Evolutionary conservation across 2,329 filamentous ascomycete genomes (phyloP).

Genomic region (Curvularia eragrostidis): DNA sequence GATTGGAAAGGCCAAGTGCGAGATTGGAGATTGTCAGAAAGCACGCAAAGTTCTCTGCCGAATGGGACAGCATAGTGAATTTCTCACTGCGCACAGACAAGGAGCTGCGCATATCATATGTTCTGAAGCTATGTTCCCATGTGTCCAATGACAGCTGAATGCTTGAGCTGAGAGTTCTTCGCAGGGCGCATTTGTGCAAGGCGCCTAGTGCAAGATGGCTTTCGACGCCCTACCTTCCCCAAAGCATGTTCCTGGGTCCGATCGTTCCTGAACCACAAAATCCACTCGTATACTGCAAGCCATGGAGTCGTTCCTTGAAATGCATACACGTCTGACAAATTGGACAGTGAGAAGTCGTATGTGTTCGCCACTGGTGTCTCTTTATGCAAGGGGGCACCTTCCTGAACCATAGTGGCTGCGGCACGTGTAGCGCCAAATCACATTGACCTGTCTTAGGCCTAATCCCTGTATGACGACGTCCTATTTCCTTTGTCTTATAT

Average conservation of each 20-base stretch:
- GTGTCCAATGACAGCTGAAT: background rate
- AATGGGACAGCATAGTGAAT: conserved; percentile 6
- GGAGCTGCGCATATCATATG: background rate
- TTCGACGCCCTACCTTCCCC: background rate
- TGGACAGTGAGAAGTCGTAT: background rate
- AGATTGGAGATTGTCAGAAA: conserved; percentile 64
- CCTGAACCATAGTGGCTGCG: background rate
- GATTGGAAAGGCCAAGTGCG: conserved; percentile 95
- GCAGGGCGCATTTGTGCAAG: background rate
- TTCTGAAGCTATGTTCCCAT: background rate
- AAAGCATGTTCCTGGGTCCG: background rate
- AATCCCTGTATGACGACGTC: conserved; percentile 4
- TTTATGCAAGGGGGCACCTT: conserved; percentile 13
- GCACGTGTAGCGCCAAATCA: conserved; percentile 6
- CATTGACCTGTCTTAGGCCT: background rate
- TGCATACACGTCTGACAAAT: background rate
- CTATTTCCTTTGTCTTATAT: conserved; percentile 17
- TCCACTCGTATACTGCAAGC: background rate
- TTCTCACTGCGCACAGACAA: background rate
- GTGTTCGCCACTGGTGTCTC: background rate
- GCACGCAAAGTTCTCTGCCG: background rate
- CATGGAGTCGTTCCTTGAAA: background rate
- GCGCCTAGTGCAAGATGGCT: background rate
- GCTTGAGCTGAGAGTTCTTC: too few species aligned
- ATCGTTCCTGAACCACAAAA: background rate